Evolutionary conservation across 257 asterid genomes (phyloP), one percentile per base, ranked within the genome.

Genomic region (Nicotiana paniculata): DNA sequence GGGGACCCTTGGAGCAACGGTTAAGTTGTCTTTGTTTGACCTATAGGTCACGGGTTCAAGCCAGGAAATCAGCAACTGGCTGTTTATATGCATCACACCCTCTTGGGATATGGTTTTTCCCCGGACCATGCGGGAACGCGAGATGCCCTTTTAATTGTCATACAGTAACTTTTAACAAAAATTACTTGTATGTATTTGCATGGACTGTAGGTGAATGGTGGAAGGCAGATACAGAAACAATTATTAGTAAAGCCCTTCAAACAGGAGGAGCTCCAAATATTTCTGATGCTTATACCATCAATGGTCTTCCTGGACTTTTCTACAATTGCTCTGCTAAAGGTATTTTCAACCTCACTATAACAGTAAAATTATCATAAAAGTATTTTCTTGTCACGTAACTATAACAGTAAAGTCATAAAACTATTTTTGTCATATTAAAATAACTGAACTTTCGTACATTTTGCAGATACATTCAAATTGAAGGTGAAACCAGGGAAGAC

Each of bases 201-300:
- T 43, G 30, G 18, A 70, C 58, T 81, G 30, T 64, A 92, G 95
- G 97, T 43, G 95, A 92, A 82, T 91, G 97, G 97, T 92, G 93
- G 92, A 92, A 92, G 83, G 86, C 87, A 9, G 91, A 92, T 39
- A 90, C 95, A 0, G 93, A 92, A 83, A 81, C 82, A 1, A 70
- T 91, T 2, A 90, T 92, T 55, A 91, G 33, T 70, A 92, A 88
- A 87, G 93, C 97, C 35, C 17, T 79, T 68, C 91, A 86, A 82
- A 86, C 91, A 0, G 97, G 97, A 21, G 91, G 83, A 30, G 92
- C 89, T 39, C 97, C 97, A 10, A 92, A 91, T 55, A 39, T 85
- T 67, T 92, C 95, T 0, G 91, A 92, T 82, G 97, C 97, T 39
- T 90, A 74, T 82, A 91, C 97, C 62, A 89, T 92, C 13, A 92